phyloP scores from a whole-genome alignment of 371 early-diverging fungal species.

The Conidiobolus incongruus region DNA sequence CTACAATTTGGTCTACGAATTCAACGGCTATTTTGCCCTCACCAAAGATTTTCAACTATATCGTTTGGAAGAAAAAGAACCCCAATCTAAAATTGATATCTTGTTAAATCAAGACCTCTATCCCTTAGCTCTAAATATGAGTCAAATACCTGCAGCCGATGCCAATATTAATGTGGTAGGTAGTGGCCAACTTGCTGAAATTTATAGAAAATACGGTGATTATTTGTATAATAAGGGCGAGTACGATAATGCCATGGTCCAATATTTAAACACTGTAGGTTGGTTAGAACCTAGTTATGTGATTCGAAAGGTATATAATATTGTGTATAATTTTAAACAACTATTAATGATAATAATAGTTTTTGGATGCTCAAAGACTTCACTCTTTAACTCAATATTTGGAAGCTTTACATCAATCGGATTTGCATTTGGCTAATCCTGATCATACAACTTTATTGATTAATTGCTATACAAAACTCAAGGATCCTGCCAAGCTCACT shows the following conservation, averaged over 20 bases:
- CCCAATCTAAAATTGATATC: constrained; percentile 63
- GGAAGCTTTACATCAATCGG: constrained; percentile 62
- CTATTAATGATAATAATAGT: constrained; percentile 14
- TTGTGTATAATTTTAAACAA: constrained; percentile 4
- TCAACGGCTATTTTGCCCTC: constrained; percentile 75
- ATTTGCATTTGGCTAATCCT: constrained; percentile 42
- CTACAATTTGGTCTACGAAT: constrained; percentile 49
- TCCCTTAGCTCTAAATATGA: constrained; percentile 53
- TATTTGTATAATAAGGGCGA: constrained; percentile 71
- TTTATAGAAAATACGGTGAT: constrained; percentile 83
- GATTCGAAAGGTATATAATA: constrained; percentile 46
- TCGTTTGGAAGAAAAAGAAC: constrained; percentile 66
- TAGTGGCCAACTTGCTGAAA: constrained; percentile 54
- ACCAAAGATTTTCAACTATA: constrained; percentile 62
- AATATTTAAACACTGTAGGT: constrained; percentile 78
- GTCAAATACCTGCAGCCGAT: no score
- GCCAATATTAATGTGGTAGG: constrained; percentile 9
- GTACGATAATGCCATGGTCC: constrained; percentile 73
- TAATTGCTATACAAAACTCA: constrained; percentile 92
- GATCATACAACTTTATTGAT: constrained; percentile 86
- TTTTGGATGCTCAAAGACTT: constrained; percentile 79
- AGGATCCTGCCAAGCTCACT: constrained; percentile 43
- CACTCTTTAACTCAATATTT: constrained; percentile 71
- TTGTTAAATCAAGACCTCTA: constrained; percentile 73
- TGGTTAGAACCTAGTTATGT: constrained; percentile 88